phyloP scores from a whole-genome alignment of 192 early-diverging fungal species.

The Gamsiella multidivaricata region DNA sequence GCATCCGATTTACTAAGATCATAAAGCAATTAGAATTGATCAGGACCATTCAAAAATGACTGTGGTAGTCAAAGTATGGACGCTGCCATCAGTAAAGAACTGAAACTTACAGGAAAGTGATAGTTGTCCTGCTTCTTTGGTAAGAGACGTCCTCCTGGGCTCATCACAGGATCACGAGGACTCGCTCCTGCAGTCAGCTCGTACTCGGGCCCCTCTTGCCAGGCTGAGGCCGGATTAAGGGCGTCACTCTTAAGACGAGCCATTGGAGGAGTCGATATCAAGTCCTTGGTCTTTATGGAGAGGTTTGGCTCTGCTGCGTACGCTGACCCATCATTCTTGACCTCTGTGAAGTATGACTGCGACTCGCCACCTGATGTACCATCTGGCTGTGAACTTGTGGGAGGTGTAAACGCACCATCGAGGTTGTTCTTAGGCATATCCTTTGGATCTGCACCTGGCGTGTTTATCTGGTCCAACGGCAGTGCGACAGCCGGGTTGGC shows the following conservation, averaged over 20 bases:
- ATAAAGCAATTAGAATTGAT: too few species aligned
- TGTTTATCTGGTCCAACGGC: slow-evolving; percentile 22
- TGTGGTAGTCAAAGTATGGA: too few species aligned
- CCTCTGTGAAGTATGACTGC: background rate
- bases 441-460: slow-evolving; percentile 1
- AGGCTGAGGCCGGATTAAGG: slow-evolving; percentile 12
- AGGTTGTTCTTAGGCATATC: background rate
- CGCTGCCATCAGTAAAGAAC: background rate
- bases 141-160: slow-evolving; percentile 40
- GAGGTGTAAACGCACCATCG: background rate
- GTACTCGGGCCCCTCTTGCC: slow-evolving; percentile 48
- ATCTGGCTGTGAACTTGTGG: background rate
- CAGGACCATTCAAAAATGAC: too few species aligned
- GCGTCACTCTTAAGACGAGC: slow-evolving; percentile 13
- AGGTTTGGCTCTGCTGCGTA: slow-evolving; percentile 1
- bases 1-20: too few species aligned
- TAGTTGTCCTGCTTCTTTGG: slow-evolving; percentile 43
- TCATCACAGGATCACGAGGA: slow-evolving; percentile 47
- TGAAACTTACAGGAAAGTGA: slow-evolving; percentile 44
- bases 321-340: background rate
- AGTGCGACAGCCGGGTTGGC: slow-evolving; percentile 23
- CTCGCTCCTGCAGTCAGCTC: slow-evolving; percentile 39
- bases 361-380: background rate
- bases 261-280: slow-evolving; percentile 32
- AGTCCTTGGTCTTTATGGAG: slow-evolving; percentile 30